These are phyloP conservation scores for Heliamphora exappendiculata DNA, from an alignment of 148 eudicot genomes.

Conservation along the genomic window DNA sequence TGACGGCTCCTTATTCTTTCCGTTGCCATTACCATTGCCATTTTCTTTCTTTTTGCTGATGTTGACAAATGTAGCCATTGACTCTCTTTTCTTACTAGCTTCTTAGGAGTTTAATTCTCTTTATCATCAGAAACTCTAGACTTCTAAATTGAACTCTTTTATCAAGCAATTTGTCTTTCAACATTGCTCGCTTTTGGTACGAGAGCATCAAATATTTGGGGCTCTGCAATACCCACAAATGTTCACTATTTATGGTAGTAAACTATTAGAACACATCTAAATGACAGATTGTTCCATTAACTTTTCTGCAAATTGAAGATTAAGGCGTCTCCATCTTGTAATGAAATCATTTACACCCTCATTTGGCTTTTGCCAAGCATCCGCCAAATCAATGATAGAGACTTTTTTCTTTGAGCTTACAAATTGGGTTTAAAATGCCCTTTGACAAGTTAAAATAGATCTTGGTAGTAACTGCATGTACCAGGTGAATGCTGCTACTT, in stretches of 20 bases:
- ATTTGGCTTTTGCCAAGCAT: background rate
- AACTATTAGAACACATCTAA: background rate
- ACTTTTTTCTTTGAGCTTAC: background rate
- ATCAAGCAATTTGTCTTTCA: background rate
- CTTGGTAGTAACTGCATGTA: background rate
- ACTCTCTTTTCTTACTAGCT: background rate
- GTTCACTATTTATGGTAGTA: background rate
- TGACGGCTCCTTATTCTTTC: no score
- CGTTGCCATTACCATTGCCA: background rate
- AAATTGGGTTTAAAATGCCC: background rate
- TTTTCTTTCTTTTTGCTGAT: no score
- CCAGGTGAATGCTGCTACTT: background rate
- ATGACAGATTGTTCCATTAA: background rate
- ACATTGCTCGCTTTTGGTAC: background rate
- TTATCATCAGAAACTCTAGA: background rate
- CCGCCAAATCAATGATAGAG: background rate
- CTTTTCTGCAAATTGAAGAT: background rate
- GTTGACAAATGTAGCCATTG: background rate
- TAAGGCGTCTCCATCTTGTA: background rate
- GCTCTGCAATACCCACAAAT: background rate
- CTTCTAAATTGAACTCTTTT: background rate
- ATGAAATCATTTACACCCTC: slow-evolving; percentile 1
- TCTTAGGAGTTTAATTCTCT: background rate
- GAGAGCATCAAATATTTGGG: background rate
- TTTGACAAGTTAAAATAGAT: background rate